A percentile compares a stretch with the other conserved stretches of the same genome.
Evolutionary conservation across 371 early-diverging fungal species (phyloP).

Genomic region (Rozella allomycis): DNA sequence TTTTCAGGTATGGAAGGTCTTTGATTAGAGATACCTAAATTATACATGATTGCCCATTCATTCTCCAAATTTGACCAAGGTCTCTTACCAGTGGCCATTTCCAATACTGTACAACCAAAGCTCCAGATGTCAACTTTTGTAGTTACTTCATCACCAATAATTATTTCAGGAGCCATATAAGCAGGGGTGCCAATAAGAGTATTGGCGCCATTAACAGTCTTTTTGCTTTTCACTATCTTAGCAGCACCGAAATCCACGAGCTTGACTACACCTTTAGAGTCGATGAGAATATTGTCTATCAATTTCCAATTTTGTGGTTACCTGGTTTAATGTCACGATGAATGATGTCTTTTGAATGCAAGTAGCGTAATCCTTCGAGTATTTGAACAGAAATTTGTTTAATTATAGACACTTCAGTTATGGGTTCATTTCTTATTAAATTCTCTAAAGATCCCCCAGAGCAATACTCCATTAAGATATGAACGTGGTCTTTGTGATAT

Average conservation of each 20-base stretch:
- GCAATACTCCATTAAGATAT: slow-evolving; percentile 85
- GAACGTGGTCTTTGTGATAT: slow-evolving; percentile 69
- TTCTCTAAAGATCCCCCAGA: slow-evolving; percentile 55
- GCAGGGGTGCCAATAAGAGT: slow-evolving; percentile 78
- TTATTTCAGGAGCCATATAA: slow-evolving; percentile 93
- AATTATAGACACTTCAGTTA: slow-evolving; percentile 47
- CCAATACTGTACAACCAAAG: slow-evolving; percentile 76
- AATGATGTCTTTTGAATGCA: slow-evolving; percentile 63
- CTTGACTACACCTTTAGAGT: slow-evolving; percentile 51
- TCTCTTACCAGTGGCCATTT: slow-evolving; percentile 77
- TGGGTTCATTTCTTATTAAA: slow-evolving; percentile 50
- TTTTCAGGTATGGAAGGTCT: slow-evolving; percentile 9
- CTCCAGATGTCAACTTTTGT: slow-evolving; percentile 59
- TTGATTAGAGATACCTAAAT: slow-evolving; percentile 8
- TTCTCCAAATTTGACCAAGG: slow-evolving; percentile 83
- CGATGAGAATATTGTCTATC: slow-evolving; percentile 52
- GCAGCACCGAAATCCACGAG: slow-evolving; percentile 77
- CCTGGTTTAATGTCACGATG: slow-evolving; percentile 83
- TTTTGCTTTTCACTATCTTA: slow-evolving; percentile 56
- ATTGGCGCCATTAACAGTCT: slow-evolving; percentile 35
- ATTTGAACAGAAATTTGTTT: slow-evolving; percentile 57
- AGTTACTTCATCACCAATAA: slow-evolving; percentile 29
- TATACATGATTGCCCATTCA: slow-evolving; percentile 48
- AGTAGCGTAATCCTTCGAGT: slow-evolving; percentile 63
- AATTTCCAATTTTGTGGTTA: slow-evolving; percentile 11